Evolutionary conservation across 2,329 filamentous ascomycete species (phyloP).

Genomic region (Atkinsonella hypoxylon): DNA sequence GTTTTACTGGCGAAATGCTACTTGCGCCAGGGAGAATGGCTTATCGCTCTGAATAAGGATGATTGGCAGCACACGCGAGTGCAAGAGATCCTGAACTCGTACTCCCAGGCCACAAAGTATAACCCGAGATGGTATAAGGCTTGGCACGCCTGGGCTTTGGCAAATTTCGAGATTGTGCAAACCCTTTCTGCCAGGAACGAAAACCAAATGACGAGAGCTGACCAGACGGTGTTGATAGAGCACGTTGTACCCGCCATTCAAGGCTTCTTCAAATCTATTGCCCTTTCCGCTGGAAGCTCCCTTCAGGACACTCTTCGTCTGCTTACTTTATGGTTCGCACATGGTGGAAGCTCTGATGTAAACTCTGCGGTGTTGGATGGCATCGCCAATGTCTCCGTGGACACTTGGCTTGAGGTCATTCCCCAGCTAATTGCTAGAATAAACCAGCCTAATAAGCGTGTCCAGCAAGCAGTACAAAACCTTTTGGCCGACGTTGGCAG

Average conservation of each 20-base stretch:
- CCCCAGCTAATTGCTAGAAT: constrained; percentile 95
- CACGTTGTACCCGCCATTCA: constrained; percentile 91
- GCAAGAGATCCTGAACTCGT: constrained; percentile 80
- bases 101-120: constrained; percentile 83
- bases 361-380: constrained; percentile 82
- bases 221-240: constrained; percentile 60
- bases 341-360: constrained; percentile 80
- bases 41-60: constrained; percentile 71
- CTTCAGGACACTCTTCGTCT: constrained; percentile 89
- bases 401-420: constrained; percentile 98
- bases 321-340: constrained; percentile 90
- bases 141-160: constrained; percentile 96
- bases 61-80: constrained; percentile 84
- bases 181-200: constrained; percentile 58
- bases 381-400: constrained; percentile 82
- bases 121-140: constrained; percentile 97
- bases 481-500: constrained; percentile 86
- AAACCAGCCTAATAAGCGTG: constrained; percentile 83
- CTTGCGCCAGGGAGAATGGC: constrained; percentile 92
- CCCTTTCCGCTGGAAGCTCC: constrained; percentile 80
- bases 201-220: constrained; percentile 30
- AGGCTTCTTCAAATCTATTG: constrained; percentile 96
- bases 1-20: constrained; percentile 88
- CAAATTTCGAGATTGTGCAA: constrained; percentile 97
- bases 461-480: constrained; percentile 84